Evolutionary conservation across 2,329 filamentous ascomycete genomes (phyloP), one percentile per base, ranked within the genome.

Genomic region (Chlorencoelia australis): DNA sequence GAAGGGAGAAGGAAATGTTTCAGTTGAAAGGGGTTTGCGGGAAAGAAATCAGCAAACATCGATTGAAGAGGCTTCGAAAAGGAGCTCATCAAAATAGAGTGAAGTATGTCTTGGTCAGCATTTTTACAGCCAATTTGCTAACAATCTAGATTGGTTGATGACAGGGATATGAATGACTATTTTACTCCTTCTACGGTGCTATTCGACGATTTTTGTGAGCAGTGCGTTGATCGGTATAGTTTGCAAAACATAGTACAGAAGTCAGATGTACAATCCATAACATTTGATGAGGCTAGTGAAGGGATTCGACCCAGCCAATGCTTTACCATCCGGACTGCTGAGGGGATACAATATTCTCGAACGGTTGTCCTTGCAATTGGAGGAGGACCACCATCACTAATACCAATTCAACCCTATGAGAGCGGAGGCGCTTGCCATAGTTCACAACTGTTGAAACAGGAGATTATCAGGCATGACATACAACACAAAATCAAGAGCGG

Each of bases 41-140:
- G 0, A 83, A 79, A 49, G 82, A 87, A 51, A 57, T 85, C 36
- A 86, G 80, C 62, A 88, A 88, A 60, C 80, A 88, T 54, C 69
- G 72, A 39, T 80, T 77, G 62, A 84, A 83, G 65, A 72, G 73
- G 55, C 7, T 7, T 24, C 21, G 21, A n/a, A n/a, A n/a, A n/a
- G n/a, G n/a, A n/a, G n/a, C n/a, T n/a, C n/a, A n/a, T n/a, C n/a
- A n/a, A n/a, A n/a, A n/a, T n/a, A n/a, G n/a, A n/a, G n/a, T n/a
- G n/a, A n/a, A n/a, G n/a, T n/a, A n/a, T n/a, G n/a, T n/a, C n/a
- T n/a, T n/a, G n/a, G n/a, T n/a, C n/a, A n/a, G n/a, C n/a, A n/a
- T n/a, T n/a, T n/a, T n/a, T n/a, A n/a, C n/a, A n/a, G n/a, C n/a
- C n/a, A n/a, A n/a, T n/a, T n/a, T n/a, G n/a, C n/a, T n/a, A n/a